Base-by-base conservation (phyloP, 345 rosid species). In the Bretschneidera sinensis region DNA sequence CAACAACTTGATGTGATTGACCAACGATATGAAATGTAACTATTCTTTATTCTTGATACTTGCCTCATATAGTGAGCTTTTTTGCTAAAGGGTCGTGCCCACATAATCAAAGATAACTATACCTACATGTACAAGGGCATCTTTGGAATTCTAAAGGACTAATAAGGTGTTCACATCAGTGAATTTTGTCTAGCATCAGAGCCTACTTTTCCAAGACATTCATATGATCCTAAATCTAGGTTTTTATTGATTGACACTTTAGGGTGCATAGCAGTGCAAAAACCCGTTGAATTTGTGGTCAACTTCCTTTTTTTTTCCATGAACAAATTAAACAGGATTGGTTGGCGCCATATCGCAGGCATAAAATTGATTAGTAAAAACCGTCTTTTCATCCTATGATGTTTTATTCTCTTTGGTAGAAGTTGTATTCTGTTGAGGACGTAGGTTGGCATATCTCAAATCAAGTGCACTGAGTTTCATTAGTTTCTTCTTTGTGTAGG, bases 1-100 rank as follows among this genome's bases (percentile, higher is more conserved):
- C 79, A 85, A 45, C 97, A 85, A 73, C 85, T 92, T 53, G 71
- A 77, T 21, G 65, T 85, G 66, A 77, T 84, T 64, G 88, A 92
- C 69, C 85, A 60, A 54, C 95, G 80, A 17, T 76, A 81, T 70
- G 84, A 85, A 74, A 75, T 47, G 98, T 89, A 89, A 68, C 35
- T 35, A 28, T 68, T 17, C 34, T 24, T 24, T 13, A 25, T 50
- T 54, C 59, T 57, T 63, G 50, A 28, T 51, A 50, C 58, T 66
- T 59, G 21, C 20, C 22, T 25, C 53, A 24, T 39, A 17, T 43
- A 19, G 49, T 59, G 20, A 53, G 18, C 55, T 17, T 17, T 52
- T 5, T 52, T 59, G 43, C 50, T 43, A 25, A 17, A 33, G 47
- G 24, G 21, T 24, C 39, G 48, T 23, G 47, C 52, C n/a, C 51